phyloP scores from a whole-genome alignment of 805 yeast genomes.

The Blastobotrys parvus region DNA sequence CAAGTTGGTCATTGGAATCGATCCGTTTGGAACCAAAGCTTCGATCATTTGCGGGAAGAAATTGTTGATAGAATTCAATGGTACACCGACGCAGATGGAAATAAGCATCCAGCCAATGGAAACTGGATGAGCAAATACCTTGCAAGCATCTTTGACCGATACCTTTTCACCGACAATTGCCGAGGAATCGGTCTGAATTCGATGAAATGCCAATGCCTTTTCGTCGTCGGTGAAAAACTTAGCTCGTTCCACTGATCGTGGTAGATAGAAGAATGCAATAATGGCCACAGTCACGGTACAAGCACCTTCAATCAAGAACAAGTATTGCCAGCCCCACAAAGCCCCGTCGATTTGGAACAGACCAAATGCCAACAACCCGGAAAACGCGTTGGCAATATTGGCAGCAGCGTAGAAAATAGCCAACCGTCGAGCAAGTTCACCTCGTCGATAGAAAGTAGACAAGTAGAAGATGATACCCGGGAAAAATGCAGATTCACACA shows the following conservation, averaged over 20 bases:
- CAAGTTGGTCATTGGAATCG: constrained; percentile 60
- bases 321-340: constrained; percentile 41
- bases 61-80: constrained; percentile 39
- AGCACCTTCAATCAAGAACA: constrained; percentile 40
- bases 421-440: constrained; percentile 41
- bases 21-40: constrained; percentile 41
- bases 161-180: constrained; percentile 32
- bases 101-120: constrained; percentile 37
- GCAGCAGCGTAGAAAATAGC: constrained; percentile 45
- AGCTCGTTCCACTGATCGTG: constrained; percentile 32
- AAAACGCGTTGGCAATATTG: constrained; percentile 48
- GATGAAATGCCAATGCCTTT: constrained; percentile 38
- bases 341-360: constrained; percentile 36
- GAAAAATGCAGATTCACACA: constrained; percentile 44
- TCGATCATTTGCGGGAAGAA: constrained; percentile 50
- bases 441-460: constrained; percentile 39
- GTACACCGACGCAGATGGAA: constrained; percentile 41
- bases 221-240: constrained; percentile 35
- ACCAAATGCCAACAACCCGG: constrained; percentile 48
- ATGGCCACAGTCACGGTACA: constrained; percentile 32
- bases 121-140: constrained; percentile 39
- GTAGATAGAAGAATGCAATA: constrained; percentile 31
- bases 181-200: constrained; percentile 40
- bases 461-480: constrained; percentile 42
- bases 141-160: constrained; percentile 34